Conservation (phyloP, 345 rosid species). For the Linum usitatissimum region DNA sequence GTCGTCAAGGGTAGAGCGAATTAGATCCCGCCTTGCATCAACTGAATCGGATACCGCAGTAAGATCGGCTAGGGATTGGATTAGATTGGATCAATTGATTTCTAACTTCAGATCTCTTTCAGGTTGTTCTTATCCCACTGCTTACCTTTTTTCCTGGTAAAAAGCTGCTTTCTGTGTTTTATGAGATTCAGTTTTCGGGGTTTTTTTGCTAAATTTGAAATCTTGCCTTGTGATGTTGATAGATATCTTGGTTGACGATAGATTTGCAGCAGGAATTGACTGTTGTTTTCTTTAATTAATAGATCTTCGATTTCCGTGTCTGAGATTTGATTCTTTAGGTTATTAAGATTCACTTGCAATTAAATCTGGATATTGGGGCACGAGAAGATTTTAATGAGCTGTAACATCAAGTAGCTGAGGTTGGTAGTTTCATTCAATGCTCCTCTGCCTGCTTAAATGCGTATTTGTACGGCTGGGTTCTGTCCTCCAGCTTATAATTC, state of each 20-base stretch:
- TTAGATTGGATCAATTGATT: background rate
- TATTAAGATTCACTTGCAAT: background rate
- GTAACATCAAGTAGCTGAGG: background rate
- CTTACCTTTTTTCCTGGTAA: background rate
- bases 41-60: slow-evolving; percentile 93
- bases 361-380: background rate
- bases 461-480: background rate
- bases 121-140: background rate
- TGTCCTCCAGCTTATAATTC: background rate
- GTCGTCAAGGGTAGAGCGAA: slow-evolving; percentile 13
- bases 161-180: background rate
- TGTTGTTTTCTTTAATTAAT: background rate
- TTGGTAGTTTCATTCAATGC: background rate
- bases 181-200: background rate
- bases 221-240: background rate
- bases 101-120: background rate
- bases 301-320: background rate
- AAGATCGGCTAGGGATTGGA: slow-evolving; percentile 13
- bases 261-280: background rate
- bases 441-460: background rate
- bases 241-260: background rate
- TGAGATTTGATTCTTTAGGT: background rate
- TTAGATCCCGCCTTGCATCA: slow-evolving; percentile 96
- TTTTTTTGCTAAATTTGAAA: background rate
- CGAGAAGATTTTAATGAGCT: background rate